Evolutionary conservation across 768 basidiomycete species (phyloP), one percentile per base, ranked within the genome.

Genomic region (Mycena vitilis): DNA sequence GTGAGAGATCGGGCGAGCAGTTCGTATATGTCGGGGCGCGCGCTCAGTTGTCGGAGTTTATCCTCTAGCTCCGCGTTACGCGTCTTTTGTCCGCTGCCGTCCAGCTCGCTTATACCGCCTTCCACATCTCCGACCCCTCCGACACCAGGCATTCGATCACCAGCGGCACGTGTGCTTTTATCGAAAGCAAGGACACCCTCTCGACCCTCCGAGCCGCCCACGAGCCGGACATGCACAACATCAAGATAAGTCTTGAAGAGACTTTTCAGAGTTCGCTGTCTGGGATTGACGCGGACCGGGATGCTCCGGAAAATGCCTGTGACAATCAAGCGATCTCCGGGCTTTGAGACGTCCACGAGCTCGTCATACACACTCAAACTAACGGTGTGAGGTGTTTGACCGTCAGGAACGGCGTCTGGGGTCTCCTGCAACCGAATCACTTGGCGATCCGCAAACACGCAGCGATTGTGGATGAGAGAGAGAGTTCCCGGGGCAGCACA

Each of bases 211-310:
- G 87, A 86, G 20, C 91, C 91, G 49, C 86, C 86, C 12, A 93
- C 93, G 30, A 95, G 84, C 72, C 89, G 91, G 70, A 98, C 85
- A 76, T 99, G 97, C 0, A 99, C 94, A 23, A 98, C 94, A 78
- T 99, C 98, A 56, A 99, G 81, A 80, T 94, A 99, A 2, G 97
- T 99, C 85, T 97, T 97, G 88, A 99, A 99, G 48, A 99, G 84
- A 71, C 94, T 94, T 80, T 97, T 98, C 81, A 99, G 88, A 22
- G 91, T 92, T 62, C 97, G 84, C 76, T 96, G 94, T 12, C 95
- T 87, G 8, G 96, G 94, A 76, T 98, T 98, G 58, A 96, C 92
- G 38, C 98, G 87, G n/a, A 98, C 96, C 0, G 96, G 95, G 10
- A 98, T 90, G 69, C 95, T 95, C 63, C 98, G 86, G 85, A 95